Conservation (phyloP, 495 filamentous ascomycete species). For the Lepraria neglecta region DNA sequence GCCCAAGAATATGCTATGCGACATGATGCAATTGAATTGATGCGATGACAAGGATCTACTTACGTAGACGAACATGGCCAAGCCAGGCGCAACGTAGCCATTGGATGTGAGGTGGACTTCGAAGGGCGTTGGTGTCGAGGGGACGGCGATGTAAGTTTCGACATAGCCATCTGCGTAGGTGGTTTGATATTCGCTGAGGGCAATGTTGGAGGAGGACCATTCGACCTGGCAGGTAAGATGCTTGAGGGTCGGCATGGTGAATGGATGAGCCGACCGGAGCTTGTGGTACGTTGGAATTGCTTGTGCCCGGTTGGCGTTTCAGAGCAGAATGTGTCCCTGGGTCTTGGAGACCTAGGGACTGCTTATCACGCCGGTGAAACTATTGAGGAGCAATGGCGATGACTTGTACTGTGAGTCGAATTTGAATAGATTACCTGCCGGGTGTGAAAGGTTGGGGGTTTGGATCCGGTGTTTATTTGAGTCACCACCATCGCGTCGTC, state of each 20-base stretch:
- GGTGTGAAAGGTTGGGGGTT: no score
- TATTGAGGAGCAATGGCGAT: no score
- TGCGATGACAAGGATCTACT: not conserved
- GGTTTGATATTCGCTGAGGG: conserved; percentile 39
- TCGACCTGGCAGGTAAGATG: conserved; percentile 41
- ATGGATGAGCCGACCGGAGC: not conserved
- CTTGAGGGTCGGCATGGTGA: conserved; percentile 44
- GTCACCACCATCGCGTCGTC: no score
- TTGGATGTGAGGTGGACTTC: conserved; percentile 37
- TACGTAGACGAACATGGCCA: conserved; percentile 44
- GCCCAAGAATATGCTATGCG: no score
- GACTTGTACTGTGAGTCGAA: no score
- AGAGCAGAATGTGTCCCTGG: not conserved
- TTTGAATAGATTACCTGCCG: no score
- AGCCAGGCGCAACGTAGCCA: conserved; percentile 41
- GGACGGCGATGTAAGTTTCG: conserved; percentile 41
- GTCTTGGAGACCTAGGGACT: no score
- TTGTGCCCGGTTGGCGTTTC: not conserved
- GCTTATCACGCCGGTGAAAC: no score
- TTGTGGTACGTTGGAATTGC: no score
- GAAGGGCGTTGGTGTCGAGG: conserved; percentile 33
- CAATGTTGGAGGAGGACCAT: conserved; percentile 29
- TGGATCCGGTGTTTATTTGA: no score
- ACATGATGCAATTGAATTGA: no score
- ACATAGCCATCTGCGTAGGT: conserved; percentile 42